Base-by-base conservation (phyloP, 2,329 filamentous ascomycete genomes). In the Penicillium sp. region DNA sequence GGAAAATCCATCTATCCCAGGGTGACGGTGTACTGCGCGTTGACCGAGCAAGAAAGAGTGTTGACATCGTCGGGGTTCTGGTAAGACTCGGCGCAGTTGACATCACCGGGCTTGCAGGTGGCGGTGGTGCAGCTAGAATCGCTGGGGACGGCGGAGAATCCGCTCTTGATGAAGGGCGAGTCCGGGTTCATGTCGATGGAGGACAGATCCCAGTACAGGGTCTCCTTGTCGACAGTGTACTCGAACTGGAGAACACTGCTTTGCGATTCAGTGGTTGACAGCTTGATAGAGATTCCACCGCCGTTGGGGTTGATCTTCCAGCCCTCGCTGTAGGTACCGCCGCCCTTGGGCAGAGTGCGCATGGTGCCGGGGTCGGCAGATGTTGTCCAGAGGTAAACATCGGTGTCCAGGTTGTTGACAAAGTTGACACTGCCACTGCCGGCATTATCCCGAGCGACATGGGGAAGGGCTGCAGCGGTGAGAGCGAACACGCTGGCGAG, bases 171-270 rank as follows among this genome's bases (percentile, higher is more conserved):
- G 52, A 70, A 70, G 6, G 58, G 56, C 24, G 67, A 67, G 40
- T 54, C 51, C 28, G 45, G 37, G 43, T 58, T 54, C 43, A 66
- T 52, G 49, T 70, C 57, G 54, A 70, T 68, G 47, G 61, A 67
- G 40, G 67, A 70, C 34, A 69, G 54, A 48, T 70, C 67, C 64
- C 66, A 70, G 61, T 49, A 69, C 38, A 70, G 58, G 6, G 53
- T 66, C 25, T 62, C 58, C 5, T 48, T 50, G 8, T 56, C 39
- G 26, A 60, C 49, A 38, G 66, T 69, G 60, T 70, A 70, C 50
- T 71, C 67, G 49, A 59, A 59, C 46, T 59, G 57, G 26, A 59
- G 54, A 4, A 59, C 57, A 13, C 48, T 53, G 29, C 52, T 47
- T 35, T 49, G 18, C 37, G 5, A 39, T 43, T 55, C 9, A 27